Conservation (phyloP, 345 rosid species). For the Euclidium syriacum region DNA sequence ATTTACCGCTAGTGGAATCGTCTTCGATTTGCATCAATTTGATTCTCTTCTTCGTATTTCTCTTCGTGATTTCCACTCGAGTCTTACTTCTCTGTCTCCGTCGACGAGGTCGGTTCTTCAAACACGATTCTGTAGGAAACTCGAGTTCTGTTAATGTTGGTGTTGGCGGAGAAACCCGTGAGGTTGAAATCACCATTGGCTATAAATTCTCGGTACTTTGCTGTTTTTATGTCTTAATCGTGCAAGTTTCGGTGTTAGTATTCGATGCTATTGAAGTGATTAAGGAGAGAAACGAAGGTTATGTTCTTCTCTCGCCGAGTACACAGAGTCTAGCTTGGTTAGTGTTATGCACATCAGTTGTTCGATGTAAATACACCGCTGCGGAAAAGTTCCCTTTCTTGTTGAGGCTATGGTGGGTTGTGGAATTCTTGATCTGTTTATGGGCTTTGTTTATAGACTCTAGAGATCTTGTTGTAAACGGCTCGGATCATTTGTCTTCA, state of each 20-base stretch:
- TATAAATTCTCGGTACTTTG: slow-evolving; percentile 61
- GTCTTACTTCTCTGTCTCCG: too few species aligned
- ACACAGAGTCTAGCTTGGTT: slow-evolving; percentile 80
- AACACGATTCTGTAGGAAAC: too few species aligned
- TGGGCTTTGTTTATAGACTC: slow-evolving; percentile 70
- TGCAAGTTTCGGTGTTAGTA: slow-evolving; percentile 66
- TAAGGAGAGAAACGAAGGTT: slow-evolving; percentile 40
- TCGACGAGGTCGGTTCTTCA: too few species aligned
- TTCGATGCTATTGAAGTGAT: slow-evolving; percentile 65
- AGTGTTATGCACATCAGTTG: slow-evolving; percentile 60
- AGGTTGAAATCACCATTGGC: too few species aligned
- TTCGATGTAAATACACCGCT: slow-evolving; percentile 76
- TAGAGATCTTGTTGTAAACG: slow-evolving; percentile 44
- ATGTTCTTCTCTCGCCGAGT: slow-evolving; percentile 54
- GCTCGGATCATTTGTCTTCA: slow-evolving; percentile 49
- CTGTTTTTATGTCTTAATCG: slow-evolving; percentile 68
- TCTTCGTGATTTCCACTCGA: too few species aligned
- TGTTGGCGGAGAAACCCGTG: too few species aligned
- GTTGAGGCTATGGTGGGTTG: slow-evolving; percentile 85
- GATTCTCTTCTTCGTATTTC: too few species aligned
- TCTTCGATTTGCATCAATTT: too few species aligned
- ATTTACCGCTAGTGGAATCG: too few species aligned
- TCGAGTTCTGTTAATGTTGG: too few species aligned
- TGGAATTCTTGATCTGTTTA: slow-evolving; percentile 66
- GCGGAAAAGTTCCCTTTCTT: slow-evolving; percentile 68